Evolutionary conservation across 352 stramenopile genomes (phyloP).

Genomic region (Thraustotheca clavata): DNA sequence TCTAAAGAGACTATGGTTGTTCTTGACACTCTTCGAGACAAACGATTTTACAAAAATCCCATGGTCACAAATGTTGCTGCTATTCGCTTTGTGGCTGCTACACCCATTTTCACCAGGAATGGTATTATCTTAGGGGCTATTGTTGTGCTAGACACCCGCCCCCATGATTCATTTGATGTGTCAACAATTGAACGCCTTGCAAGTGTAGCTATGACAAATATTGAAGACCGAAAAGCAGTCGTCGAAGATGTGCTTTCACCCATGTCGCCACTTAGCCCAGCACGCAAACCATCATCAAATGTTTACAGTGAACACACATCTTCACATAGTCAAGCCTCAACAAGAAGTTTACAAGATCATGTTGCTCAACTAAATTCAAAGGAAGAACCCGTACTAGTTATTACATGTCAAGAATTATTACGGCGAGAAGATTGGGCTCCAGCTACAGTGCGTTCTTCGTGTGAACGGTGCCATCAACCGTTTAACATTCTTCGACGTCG

Average conservation of each 20-base stretch:
- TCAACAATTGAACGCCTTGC: slow-evolving; percentile 59
- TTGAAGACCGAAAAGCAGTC: background rate
- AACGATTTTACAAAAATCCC: slow-evolving; percentile 16
- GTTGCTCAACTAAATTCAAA: background rate
- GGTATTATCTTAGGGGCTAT: slow-evolving; percentile 77
- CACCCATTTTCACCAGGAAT: slow-evolving; percentile 33
- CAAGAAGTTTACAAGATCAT: background rate
- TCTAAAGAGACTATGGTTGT: slow-evolving; percentile 18
- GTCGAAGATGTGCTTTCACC: background rate
- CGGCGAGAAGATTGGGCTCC: slow-evolving; percentile 6
- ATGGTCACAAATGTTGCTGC: slow-evolving; percentile 15
- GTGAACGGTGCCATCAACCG: slow-evolving; percentile 2
- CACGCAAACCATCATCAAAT: background rate
- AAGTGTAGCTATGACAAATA: slow-evolving; percentile 27
- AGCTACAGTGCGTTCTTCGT: background rate
- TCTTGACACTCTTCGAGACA: slow-evolving; percentile 13
- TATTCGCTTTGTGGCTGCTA: slow-evolving; percentile 11
- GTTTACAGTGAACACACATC: background rate
- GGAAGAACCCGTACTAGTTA: background rate
- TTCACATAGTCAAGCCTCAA: background rate
- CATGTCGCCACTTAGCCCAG: background rate
- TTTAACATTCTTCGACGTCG: slow-evolving; percentile 11
- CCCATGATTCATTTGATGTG: slow-evolving; percentile 61
- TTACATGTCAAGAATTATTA: background rate
- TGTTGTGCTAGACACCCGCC: slow-evolving; percentile 79